Evolutionary conservation across 441 rosid species (phyloP), one percentile per base, ranked within the genome.

Genomic region (Pelargonium citronellum): DNA sequence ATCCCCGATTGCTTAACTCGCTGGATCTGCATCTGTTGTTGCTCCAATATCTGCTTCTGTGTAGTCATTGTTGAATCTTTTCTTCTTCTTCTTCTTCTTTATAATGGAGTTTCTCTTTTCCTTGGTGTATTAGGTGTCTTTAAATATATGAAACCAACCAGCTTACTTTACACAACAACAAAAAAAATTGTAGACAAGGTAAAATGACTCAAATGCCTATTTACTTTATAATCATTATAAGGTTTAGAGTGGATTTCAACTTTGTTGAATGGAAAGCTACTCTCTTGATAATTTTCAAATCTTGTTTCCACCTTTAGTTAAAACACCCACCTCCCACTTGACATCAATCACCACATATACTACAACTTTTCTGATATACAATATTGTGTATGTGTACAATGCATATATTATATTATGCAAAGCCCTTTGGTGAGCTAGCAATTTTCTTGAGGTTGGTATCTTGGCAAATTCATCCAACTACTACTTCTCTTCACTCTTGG

Each of bases 41-140:
- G 84, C 37, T 87, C 87, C 80, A 78, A 69, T 49, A 77, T 77
- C 76, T 85, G 90, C 72, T 83, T 88, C 70, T 86, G 85, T 61
- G 90, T 83, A 24, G 87, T 75, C 96, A 88, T 88, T 47, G 75
- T 71, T 67, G 77, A 67, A 74, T 39, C 22, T 24, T 24, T 24
- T 24, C 30, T 15, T 68, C 20, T 67, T 43, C 4, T 67, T 43
- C 4, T 17, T 67, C 66, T 37, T 9, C 39, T 46, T 22, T 47
- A 9, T 34, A 73, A 74, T 83, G 83, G 75, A 79, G 73, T 24
- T 57, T 64, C 79, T 70, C 72, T 79, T 70, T 85, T 74, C 74
- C 79, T 73, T 67, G 5, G 73, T 71, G 73, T 44, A 74, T 71
- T 67, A 22, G 81, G 72, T 74, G 64, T 68, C 79, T 79, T 83